These are phyloP conservation scores for Chenopodium berlandieri DNA, from an alignment of 148 eudicot species.

Conservation along the genomic window DNA sequence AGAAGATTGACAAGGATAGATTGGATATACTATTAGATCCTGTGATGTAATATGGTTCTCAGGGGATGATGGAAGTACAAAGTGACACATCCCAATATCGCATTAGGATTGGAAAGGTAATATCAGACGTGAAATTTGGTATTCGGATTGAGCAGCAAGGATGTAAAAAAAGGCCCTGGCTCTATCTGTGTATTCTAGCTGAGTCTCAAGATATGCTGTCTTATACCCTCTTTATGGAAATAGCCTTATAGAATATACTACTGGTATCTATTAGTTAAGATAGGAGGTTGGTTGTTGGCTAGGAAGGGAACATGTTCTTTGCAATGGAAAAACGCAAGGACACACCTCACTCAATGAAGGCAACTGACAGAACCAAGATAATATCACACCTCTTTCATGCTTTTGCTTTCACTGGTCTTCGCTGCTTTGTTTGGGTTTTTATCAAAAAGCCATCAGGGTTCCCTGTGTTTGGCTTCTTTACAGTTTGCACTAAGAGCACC, in stretches of 20 bases:
- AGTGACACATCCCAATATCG: too few relatives aligned
- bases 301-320: too few relatives aligned
- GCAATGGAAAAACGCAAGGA: not conserved
- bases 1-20: too few relatives aligned
- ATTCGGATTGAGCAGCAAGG: not conserved
- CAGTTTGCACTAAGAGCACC: too few relatives aligned
- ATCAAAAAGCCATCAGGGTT: not conserved
- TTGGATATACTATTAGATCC: too few relatives aligned
- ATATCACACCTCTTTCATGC: not conserved
- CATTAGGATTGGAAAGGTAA: too few relatives aligned
- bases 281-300: too few relatives aligned
- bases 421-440: not conserved
- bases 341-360: not conserved
- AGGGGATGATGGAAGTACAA: too few relatives aligned
- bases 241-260: too few relatives aligned
- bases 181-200: not conserved
- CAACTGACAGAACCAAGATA: not conserved
- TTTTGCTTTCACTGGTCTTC: not conserved
- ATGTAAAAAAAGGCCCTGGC: not conserved
- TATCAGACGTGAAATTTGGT: not conserved
- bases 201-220: not conserved
- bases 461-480: not conserved
- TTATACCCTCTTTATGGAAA: too few relatives aligned
- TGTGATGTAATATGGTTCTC: too few relatives aligned
- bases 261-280: too few relatives aligned